Percentiles rank a stretch among this genome's conserved stretches.
Evolutionary conservation across 208 protist genomes (phyloP).

Genomic region (Phytomonas sp.): DNA sequence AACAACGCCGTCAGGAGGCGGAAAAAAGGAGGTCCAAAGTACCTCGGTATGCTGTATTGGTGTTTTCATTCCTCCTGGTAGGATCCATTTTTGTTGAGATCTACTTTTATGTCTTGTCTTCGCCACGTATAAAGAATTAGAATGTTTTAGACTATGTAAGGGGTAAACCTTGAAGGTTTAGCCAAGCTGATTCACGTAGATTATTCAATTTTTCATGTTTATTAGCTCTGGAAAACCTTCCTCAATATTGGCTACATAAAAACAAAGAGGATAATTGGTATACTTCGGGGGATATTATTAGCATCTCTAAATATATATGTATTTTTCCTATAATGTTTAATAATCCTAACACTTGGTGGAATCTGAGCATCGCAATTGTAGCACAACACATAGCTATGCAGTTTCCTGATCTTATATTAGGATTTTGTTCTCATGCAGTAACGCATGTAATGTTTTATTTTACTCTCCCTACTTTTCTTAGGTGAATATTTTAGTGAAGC

Average conservation of each 20-base stretch:
- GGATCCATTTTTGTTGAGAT: slow-evolving; percentile 65
- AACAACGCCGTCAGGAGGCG: slow-evolving; percentile 24
- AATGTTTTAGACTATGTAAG: background rate
- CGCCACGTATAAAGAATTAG: slow-evolving; percentile 41
- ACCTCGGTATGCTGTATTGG: slow-evolving; percentile 38
- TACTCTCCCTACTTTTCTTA: background rate
- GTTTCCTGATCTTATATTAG: background rate
- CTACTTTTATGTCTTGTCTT: slow-evolving; percentile 54
- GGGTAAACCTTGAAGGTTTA: background rate
- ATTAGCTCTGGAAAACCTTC: background rate
- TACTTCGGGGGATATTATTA: background rate
- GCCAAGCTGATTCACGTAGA: background rate
- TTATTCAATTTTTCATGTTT: background rate
- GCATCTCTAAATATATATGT: background rate
- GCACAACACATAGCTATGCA: background rate
- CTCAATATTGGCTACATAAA: background rate
- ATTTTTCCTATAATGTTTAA: background rate
- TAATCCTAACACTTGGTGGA: background rate
- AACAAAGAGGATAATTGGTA: background rate
- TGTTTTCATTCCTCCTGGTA: slow-evolving; percentile 60
- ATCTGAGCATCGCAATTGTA: background rate
- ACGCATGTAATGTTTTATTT: background rate
- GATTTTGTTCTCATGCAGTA: background rate
- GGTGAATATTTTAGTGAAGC: background rate
- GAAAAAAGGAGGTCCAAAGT: slow-evolving; percentile 41